Percentiles rank a stretch among this genome's conserved stretches.
These are phyloP conservation scores for Bipolaris gigantea DNA, from an alignment of 2,329 filamentous ascomycete genomes.

Conservation along the genomic window DNA sequence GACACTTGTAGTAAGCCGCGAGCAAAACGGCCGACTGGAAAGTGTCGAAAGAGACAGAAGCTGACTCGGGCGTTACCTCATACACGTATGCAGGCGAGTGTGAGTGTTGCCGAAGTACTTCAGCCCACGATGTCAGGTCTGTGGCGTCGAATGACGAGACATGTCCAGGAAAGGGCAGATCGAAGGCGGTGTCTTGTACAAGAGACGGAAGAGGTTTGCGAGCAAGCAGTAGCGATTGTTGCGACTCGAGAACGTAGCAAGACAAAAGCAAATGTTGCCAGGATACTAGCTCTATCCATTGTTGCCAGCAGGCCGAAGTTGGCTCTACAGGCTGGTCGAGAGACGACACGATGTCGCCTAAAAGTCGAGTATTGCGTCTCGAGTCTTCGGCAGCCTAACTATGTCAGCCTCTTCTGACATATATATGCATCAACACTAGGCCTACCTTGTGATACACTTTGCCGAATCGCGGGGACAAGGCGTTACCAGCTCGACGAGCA, in stretches of 20 bases:
- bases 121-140: conserved; percentile 26
- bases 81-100: conserved; percentile 29
- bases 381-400: conserved; percentile 27
- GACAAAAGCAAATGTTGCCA: conserved; percentile 46
- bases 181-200: conserved; percentile 25
- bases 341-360: conserved; percentile 21
- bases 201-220: conserved; percentile 24
- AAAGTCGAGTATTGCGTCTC: conserved; percentile 17
- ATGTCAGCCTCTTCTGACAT: conserved; percentile 12
- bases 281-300: conserved; percentile 38
- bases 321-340: conserved; percentile 22
- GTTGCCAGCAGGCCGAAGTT: conserved; percentile 33
- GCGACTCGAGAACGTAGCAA: conserved; percentile 49
- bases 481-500: conserved; percentile 43
- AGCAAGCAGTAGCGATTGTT: conserved; percentile 41
- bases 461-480: conserved; percentile 45
- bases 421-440: neutral
- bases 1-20: conserved; percentile 36
- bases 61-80: conserved; percentile 22
- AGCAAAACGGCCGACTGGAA: conserved; percentile 47
- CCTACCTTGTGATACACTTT: conserved; percentile 42
- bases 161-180: conserved; percentile 45
- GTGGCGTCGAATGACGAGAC: conserved; percentile 44
- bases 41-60: conserved; percentile 20
- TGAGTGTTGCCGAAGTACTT: conserved; percentile 22